Base-by-base conservation (phyloP, 345 rosid genomes). In the Ailanthus altissimus region DNA sequence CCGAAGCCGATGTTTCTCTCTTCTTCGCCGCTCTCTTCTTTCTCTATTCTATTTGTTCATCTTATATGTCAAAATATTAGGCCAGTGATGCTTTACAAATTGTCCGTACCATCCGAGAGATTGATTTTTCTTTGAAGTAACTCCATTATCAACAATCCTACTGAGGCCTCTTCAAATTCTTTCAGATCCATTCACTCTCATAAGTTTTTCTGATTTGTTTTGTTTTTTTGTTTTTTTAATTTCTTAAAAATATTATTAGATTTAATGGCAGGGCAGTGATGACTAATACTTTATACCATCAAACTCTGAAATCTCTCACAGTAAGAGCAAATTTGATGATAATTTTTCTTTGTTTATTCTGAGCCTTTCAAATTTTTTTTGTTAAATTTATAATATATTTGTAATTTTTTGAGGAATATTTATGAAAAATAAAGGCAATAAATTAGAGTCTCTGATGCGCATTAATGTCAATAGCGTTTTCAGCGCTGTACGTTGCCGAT, bases 401-500 rank as follows among this genome's bases (percentile, higher is more conserved):
- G 5, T 6, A 2, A 2, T 28, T 7, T 15, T n/a, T 20, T 0
- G 0, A 15, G 2, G 45, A 2, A 20, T 0, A 5, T 56, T 56
- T 56, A 18, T 0, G 1, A 11, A 32, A 0, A 2, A 7, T 2
- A 2, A 79, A 73, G 95, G 95, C 93, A 91, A 89, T 73, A 84
- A 85, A 80, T 85, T 91, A 91, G 93, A 91, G 95, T 91, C 95
- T 83, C 92, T 91, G 88, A 75, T 81, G 75, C 89, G 83, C 89
- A n/a, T 81, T 74, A 13, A 32, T 56, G 23, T 51, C 46, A 12
- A 56, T 91, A 72, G 89, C 82, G 93, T 74, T 65, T 59, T 79
- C 79, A 89, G 96, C 80, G 96, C 96, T 88, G 83, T 89, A 88
- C 92, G 90, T 89, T 91, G 93, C 94, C 90, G 14, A 91, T 6